phyloP scores from a whole-genome alignment of 116 monocot genomes.

The Zostera marina region DNA sequence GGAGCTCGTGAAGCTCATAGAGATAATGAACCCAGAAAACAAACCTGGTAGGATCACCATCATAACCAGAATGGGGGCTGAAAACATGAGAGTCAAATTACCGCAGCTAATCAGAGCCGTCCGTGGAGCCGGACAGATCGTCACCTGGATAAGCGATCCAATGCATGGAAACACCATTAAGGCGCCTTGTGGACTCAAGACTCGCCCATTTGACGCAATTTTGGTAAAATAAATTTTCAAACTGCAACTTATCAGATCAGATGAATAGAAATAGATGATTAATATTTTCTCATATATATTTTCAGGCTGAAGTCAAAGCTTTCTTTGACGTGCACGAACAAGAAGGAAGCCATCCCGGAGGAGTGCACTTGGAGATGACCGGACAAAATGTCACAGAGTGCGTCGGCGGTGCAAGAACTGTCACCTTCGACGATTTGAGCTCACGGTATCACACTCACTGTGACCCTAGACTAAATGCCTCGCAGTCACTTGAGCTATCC shows the following conservation, averaged over 20 bases:
- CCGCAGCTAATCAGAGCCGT: slow-evolving; percentile 82
- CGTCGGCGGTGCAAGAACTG: slow-evolving; percentile 56
- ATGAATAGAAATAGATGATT: no score
- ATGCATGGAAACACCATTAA: slow-evolving; percentile 98
- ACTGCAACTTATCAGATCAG: background rate
- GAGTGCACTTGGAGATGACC: slow-evolving; percentile 88
- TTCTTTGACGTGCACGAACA: slow-evolving; percentile 95
- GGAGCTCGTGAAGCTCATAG: slow-evolving; percentile 69
- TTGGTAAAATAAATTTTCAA: slow-evolving; percentile 27
- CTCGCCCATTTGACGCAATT: slow-evolving; percentile 79
- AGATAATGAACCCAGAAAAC: slow-evolving; percentile 73
- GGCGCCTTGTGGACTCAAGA: slow-evolving; percentile 89
- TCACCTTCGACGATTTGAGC: slow-evolving; percentile 76
- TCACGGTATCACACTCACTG: slow-evolving; percentile 86
- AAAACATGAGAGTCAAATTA: slow-evolving; percentile 82
- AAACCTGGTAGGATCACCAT: slow-evolving; percentile 80
- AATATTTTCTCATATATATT: background rate
- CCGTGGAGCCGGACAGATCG: slow-evolving; percentile 62
- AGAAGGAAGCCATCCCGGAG: slow-evolving; percentile 84
- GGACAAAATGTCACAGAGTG: slow-evolving; percentile 95
- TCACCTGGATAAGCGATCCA: slow-evolving; percentile 88
- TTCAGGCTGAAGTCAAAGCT: slow-evolving; percentile 77
- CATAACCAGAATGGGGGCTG: slow-evolving; percentile 81
- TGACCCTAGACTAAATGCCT: slow-evolving; percentile 77
- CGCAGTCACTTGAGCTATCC: slow-evolving; percentile 73